Evolutionary conservation across 176 grass and related monocot genomes (phyloP).

Genomic region (Avena eriantha): DNA sequence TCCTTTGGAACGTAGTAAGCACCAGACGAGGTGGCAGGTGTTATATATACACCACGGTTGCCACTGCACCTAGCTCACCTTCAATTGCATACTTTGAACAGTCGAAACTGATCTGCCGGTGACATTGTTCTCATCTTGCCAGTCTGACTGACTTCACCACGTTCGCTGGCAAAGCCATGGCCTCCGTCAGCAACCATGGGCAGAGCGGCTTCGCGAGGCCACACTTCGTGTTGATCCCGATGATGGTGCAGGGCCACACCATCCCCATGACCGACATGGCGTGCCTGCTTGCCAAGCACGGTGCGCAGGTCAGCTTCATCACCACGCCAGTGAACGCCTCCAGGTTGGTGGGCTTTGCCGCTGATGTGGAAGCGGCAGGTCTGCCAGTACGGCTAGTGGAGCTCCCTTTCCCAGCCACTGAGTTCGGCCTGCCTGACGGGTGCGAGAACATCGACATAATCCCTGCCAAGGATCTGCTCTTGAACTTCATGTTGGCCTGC

Average conservation of each 20-base stretch:
- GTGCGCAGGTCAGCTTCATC: constrained; percentile 58
- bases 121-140: too few species aligned
- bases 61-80: too few species aligned
- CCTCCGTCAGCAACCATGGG: neutral
- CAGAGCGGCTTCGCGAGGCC: neutral
- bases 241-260: constrained; percentile 66
- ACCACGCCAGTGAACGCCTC: constrained; percentile 64
- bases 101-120: too few species aligned
- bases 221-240: constrained; percentile 54
- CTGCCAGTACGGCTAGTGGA: constrained; percentile 54
- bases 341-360: constrained; percentile 42
- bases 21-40: too few species aligned
- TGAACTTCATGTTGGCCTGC: constrained; percentile 56
- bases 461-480: constrained; percentile 17
- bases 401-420: constrained; percentile 54
- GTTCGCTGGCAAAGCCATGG: neutral
- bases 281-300: constrained; percentile 50
- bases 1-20: too few species aligned
- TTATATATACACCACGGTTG: too few species aligned
- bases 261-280: constrained; percentile 81
- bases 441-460: constrained; percentile 64
- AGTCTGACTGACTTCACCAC: too few species aligned
- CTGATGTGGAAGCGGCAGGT: neutral
- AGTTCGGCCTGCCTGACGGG: constrained; percentile 61
- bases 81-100: too few species aligned